Conservation (phyloP, 2,329 filamentous ascomycete genomes). For the Diaporthe aspalathi region DNA sequence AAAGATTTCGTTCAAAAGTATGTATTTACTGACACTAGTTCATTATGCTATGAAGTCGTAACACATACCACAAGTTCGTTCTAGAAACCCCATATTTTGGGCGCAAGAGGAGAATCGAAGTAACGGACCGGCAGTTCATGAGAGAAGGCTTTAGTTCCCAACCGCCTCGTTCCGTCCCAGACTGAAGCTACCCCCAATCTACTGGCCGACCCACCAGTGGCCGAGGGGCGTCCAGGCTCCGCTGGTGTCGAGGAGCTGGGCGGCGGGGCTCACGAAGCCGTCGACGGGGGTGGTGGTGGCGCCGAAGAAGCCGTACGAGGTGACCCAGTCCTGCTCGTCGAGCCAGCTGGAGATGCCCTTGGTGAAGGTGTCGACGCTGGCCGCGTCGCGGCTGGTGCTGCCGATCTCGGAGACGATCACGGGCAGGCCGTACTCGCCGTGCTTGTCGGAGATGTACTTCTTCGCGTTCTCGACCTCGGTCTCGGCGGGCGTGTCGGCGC, state of each 20-base stretch:
- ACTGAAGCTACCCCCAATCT: neutral
- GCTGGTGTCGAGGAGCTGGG: slow-evolving; percentile 57
- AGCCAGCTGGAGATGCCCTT: slow-evolving; percentile 55
- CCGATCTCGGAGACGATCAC: slow-evolving; percentile 57
- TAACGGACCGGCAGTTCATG: slow-evolving; percentile 14
- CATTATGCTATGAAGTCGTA: slow-evolving; percentile 19
- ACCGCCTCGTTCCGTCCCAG: slow-evolving; percentile 5
- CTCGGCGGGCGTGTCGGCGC: slow-evolving; percentile 45
- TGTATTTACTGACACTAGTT: slow-evolving; percentile 25
- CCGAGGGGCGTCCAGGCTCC: slow-evolving; percentile 52
- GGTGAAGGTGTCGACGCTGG: slow-evolving; percentile 53
- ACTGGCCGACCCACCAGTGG: slow-evolving; percentile 5
- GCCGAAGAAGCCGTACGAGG: slow-evolving; percentile 58
- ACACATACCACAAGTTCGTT: slow-evolving; percentile 25
- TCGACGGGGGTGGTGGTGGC: slow-evolving; percentile 56
- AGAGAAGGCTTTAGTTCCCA: slow-evolving; percentile 10
- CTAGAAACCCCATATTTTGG: slow-evolving; percentile 13
- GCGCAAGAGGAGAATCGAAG: slow-evolving; percentile 4
- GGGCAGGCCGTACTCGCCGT: slow-evolving; percentile 49
- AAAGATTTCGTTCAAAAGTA: slow-evolving; percentile 4
- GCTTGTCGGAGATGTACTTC: slow-evolving; percentile 50
- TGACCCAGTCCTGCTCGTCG: slow-evolving; percentile 54
- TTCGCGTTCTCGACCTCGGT: slow-evolving; percentile 49
- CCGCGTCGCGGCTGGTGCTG: slow-evolving; percentile 51
- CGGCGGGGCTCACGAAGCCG: slow-evolving; percentile 57